phyloP scores from a whole-genome alignment of 129 eudicot genomes.

The Helichrysum umbraculigerum region DNA sequence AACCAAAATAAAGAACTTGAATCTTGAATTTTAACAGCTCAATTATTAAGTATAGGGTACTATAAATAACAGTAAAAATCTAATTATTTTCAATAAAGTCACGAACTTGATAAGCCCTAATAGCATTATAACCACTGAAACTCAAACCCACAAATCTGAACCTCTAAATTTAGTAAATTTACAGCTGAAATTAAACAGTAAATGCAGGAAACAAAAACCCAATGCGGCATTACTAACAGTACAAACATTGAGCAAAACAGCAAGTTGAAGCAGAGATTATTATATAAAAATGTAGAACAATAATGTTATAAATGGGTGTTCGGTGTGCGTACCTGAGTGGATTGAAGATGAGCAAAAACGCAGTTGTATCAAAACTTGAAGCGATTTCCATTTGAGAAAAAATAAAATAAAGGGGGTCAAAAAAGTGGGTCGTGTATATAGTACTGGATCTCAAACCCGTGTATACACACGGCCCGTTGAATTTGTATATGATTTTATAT shows the following conservation, averaged over 20 bases:
- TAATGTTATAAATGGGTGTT: slow-evolving; percentile 17
- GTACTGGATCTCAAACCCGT: too few species aligned
- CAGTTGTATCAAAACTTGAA: slow-evolving; percentile 16
- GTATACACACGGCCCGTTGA: too few species aligned
- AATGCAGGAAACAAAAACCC: slow-evolving; percentile 13
- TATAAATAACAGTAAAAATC: background rate
- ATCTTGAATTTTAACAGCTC: slow-evolving; percentile 14
- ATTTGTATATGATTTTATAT: too few species aligned
- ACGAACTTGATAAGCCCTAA: slow-evolving; percentile 2
- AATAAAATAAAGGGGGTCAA: slow-evolving; percentile 5
- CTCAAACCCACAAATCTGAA: slow-evolving; percentile 18
- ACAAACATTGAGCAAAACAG: slow-evolving; percentile 18
- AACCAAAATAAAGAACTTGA: slow-evolving; percentile 13
- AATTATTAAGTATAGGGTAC: background rate
- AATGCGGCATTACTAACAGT: slow-evolving; percentile 14
- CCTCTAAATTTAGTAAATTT: background rate
- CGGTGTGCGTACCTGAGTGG: slow-evolving; percentile 23
- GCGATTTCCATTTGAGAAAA: slow-evolving; percentile 20
- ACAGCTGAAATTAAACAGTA: slow-evolving; percentile 2
- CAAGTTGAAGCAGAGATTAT: slow-evolving; percentile 7
- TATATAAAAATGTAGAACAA: background rate
- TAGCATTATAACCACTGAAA: background rate
- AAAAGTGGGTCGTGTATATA: slow-evolving; percentile 5
- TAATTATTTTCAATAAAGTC: background rate
- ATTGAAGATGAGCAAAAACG: slow-evolving; percentile 24